Evolutionary conservation across 2,329 filamentous ascomycete genomes (phyloP).

Genomic region (Fusarium sulawesiense): DNA sequence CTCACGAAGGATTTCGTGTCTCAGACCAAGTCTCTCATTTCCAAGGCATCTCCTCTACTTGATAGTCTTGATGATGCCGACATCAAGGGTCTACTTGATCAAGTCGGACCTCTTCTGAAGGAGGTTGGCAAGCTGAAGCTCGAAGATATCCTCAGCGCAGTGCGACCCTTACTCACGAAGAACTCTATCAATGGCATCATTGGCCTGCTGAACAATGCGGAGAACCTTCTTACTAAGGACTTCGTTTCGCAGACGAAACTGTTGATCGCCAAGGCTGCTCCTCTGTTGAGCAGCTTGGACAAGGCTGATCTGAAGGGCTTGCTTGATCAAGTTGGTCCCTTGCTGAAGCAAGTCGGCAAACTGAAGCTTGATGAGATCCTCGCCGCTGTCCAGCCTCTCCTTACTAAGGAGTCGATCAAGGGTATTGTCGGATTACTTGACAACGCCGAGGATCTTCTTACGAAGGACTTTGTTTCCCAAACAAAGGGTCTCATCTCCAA

Average conservation of each 20-base stretch:
- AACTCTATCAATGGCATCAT: slow-evolving; percentile 49
- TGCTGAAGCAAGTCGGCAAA: slow-evolving; percentile 50
- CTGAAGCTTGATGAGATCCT: slow-evolving; percentile 48
- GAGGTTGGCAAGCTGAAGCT: slow-evolving; percentile 49
- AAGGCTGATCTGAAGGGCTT: slow-evolving; percentile 50
- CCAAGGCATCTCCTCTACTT: slow-evolving; percentile 48
- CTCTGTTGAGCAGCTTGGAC: slow-evolving; percentile 49
- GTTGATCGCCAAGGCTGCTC: slow-evolving; percentile 45
- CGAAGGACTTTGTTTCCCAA: slow-evolving; percentile 44
- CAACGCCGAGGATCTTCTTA: slow-evolving; percentile 48
- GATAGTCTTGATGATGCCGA: slow-evolving; percentile 51
- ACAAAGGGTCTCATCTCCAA: slow-evolving; percentile 44
- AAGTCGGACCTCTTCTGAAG: slow-evolving; percentile 51
- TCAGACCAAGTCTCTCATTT: slow-evolving; percentile 41
- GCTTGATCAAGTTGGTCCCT: slow-evolving; percentile 49
- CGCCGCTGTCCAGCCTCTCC: slow-evolving; percentile 45
- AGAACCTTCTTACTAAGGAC: slow-evolving; percentile 45
- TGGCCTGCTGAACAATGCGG: slow-evolving; percentile 50
- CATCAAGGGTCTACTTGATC: slow-evolving; percentile 46
- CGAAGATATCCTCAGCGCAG: slow-evolving; percentile 42
- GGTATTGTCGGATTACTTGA: slow-evolving; percentile 51
- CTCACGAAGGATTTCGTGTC: slow-evolving; percentile 38
- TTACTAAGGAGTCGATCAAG: slow-evolving; percentile 48
- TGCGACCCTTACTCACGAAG: slow-evolving; percentile 48
- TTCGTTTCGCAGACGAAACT: slow-evolving; percentile 44